Evolutionary conservation across 176 grass and related monocot genomes (phyloP).

Genomic region (Tillandsia fasciculata): DNA sequence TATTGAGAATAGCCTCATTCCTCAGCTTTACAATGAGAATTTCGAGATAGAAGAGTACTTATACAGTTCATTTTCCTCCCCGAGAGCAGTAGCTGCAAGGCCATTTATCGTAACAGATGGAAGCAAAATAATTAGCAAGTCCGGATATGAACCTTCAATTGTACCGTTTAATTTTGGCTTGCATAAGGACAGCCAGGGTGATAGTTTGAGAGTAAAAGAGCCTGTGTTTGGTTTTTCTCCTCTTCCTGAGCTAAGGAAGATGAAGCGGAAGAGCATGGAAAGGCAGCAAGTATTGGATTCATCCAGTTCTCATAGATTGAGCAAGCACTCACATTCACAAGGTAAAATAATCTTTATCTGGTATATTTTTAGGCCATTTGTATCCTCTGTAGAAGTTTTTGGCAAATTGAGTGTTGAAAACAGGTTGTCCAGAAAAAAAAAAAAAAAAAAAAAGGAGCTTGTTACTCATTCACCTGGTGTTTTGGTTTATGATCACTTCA

Average conservation of each 20-base stretch:
- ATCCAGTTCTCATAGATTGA: conserved; percentile 23
- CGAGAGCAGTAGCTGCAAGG: conserved; percentile 29
- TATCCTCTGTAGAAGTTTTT: background rate
- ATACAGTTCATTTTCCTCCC: conserved; percentile 47
- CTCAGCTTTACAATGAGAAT: conserved; percentile 56
- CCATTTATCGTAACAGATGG: conserved; percentile 73
- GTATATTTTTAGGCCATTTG: conserved; percentile 13
- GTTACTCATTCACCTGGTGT: background rate
- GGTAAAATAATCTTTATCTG: conserved; percentile 32
- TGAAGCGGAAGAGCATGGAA: conserved; percentile 35
- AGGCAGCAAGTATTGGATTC: background rate
- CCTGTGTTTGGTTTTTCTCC: conserved; percentile 29
- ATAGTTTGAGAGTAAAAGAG: conserved; percentile 23
- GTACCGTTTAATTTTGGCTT: conserved; percentile 26
- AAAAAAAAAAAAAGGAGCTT: background rate
- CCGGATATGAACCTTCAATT: conserved; percentile 32
- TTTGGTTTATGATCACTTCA: background rate
- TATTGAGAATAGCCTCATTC: conserved; percentile 55
- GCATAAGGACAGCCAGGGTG: conserved; percentile 19
- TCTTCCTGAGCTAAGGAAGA: conserved; percentile 47
- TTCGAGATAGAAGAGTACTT: conserved; percentile 79
- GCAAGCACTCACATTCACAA: conserved; percentile 31
- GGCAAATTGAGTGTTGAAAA: background rate
- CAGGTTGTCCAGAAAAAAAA: too few species aligned
- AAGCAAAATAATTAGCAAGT: conserved; percentile 68